Evolutionary conservation across 805 yeast genomes (phyloP).

Genomic region (Ogataea chonburiensis): DNA sequence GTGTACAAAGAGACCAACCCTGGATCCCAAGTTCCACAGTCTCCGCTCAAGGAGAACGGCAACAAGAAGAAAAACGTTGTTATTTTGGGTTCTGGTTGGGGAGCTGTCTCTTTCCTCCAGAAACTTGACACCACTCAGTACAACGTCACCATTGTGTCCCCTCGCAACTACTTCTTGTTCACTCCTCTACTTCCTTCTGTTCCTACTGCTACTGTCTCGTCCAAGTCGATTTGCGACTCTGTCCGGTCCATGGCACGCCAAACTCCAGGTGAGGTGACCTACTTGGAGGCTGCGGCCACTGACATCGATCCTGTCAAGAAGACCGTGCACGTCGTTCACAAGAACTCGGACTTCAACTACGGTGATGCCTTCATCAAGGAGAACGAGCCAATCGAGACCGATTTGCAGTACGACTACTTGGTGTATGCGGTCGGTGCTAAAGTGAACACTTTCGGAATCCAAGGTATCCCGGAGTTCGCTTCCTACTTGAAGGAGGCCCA

Average conservation of each 20-base stretch:
- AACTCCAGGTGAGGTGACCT: conserved; percentile 69
- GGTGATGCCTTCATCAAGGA: conserved; percentile 50
- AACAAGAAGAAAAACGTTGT: conserved; percentile 69
- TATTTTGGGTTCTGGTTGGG: conserved; percentile 91
- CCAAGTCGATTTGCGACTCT: conserved; percentile 90
- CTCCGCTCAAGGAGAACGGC: conserved; percentile 45
- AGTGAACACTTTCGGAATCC: conserved; percentile 89
- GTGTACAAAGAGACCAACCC: conserved; percentile 64
- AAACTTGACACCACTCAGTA: conserved; percentile 80
- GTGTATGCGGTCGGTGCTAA: conserved; percentile 93
- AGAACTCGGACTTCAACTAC: conserved; percentile 48
- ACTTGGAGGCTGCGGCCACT: conserved; percentile 88
- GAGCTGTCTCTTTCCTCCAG: conserved; percentile 79
- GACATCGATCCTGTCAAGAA: conserved; percentile 73
- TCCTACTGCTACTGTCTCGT: conserved; percentile 88
- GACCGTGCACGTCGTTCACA: conserved; percentile 58
- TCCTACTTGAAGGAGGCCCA: conserved; percentile 84
- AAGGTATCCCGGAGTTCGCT: conserved; percentile 87
- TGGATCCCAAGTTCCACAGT: conserved; percentile 55
- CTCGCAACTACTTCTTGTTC: conserved; percentile 91
- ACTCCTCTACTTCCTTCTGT: conserved; percentile 94
- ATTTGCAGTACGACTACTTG: conserved; percentile 69
- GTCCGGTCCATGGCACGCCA: conserved; percentile 78
- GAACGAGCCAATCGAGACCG: conserved; percentile 42
- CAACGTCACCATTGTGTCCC: conserved; percentile 86